These are phyloP conservation scores for Stephania yunnanensis DNA, from an alignment of 164 flowering plant species.

Conservation along the genomic window DNA sequence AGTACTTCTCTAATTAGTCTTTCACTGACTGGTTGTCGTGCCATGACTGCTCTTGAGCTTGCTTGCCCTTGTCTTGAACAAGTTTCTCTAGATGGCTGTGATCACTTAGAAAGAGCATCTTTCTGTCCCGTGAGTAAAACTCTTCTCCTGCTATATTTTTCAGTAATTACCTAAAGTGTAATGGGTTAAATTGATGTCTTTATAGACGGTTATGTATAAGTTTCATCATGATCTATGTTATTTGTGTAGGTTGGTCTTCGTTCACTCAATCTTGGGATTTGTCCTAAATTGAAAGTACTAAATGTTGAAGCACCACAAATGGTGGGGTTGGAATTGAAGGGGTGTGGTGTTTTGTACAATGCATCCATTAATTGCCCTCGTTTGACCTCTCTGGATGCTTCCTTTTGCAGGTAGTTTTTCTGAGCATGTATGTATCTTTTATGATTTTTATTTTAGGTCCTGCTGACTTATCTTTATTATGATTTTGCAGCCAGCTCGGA, in stretches of 20 bases:
- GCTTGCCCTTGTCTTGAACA: slow-evolving; percentile 74
- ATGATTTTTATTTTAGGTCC: background rate
- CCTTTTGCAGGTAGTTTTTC: slow-evolving; percentile 83
- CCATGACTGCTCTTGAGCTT: slow-evolving; percentile 58
- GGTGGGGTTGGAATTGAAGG: slow-evolving; percentile 84
- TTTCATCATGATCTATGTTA: background rate
- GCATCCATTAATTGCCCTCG: slow-evolving; percentile 75
- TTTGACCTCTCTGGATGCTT: slow-evolving; percentile 82
- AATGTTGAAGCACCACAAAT: slow-evolving; percentile 65
- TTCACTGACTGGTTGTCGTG: slow-evolving; percentile 90
- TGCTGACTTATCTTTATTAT: slow-evolving; percentile 13
- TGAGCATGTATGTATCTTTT: background rate
- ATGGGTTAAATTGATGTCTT: background rate
- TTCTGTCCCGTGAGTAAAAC: slow-evolving; percentile 70
- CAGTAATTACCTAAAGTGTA: background rate
- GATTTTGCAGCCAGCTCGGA: slow-evolving; percentile 68
- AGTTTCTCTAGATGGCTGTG: slow-evolving; percentile 83
- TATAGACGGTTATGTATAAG: background rate
- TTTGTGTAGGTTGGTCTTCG: slow-evolving; percentile 69
- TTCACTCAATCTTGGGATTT: slow-evolving; percentile 90
- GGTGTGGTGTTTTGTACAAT: slow-evolving; percentile 86
- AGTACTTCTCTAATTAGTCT: slow-evolving; percentile 67
- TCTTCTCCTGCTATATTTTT: background rate
- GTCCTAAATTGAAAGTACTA: slow-evolving; percentile 76
- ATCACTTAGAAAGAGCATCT: slow-evolving; percentile 86